These are phyloP conservation scores for Colletotrichum sp. DNA, from an alignment of 2,329 filamentous ascomycete species.

Conservation along the genomic window DNA sequence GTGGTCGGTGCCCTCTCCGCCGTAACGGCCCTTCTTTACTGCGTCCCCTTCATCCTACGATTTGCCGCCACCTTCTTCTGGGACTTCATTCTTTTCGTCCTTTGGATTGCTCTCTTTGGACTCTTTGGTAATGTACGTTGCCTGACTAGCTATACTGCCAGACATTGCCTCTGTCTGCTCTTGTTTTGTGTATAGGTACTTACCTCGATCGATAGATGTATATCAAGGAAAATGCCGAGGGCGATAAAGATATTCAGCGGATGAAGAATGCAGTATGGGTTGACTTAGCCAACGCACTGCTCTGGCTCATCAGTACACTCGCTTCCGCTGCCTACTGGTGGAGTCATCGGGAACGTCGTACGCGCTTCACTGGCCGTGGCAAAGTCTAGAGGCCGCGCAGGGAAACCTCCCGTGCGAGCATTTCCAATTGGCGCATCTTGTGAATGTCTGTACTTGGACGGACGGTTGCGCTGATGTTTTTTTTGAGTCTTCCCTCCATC, in stretches of 20 bases:
- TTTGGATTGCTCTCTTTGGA: constrained; percentile 85
- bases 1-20: constrained; percentile 71
- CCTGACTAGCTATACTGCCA: neutral
- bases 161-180: neutral
- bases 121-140: constrained; percentile 71
- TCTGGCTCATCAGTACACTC: constrained; percentile 74
- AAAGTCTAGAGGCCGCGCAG: constrained; percentile 42
- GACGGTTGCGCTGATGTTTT: neutral
- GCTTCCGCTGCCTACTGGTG: constrained; percentile 65
- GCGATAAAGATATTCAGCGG: constrained; percentile 66
- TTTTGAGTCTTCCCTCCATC: neutral
- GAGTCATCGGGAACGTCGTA: constrained; percentile 55
- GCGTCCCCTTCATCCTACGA: constrained; percentile 65
- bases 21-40: constrained; percentile 68
- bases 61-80: constrained; percentile 65
- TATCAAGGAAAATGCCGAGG: constrained; percentile 71
- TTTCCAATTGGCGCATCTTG: neutral
- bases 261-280: constrained; percentile 93
- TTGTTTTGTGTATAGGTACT: neutral
- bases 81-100: constrained; percentile 74
- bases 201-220: constrained; percentile 59
- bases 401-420: neutral
- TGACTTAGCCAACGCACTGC: constrained; percentile 73
- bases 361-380: constrained; percentile 65
- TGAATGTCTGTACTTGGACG: neutral